Evolutionary conservation across 208 protist genomes (phyloP), one percentile per base, ranked within the genome.

Genomic region (Trypanosoma cruzi): DNA sequence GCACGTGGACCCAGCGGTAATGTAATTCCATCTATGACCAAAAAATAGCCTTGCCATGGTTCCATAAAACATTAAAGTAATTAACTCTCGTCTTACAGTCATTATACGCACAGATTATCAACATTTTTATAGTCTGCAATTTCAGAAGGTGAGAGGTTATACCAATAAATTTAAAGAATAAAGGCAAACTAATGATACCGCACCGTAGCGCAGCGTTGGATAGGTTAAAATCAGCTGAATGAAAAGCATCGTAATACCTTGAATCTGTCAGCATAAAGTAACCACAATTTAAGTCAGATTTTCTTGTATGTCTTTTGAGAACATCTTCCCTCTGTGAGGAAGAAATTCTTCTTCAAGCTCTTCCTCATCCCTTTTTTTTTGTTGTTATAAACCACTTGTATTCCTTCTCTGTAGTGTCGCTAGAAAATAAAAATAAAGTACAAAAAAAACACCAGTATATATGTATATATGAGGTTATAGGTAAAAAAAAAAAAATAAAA

Each of bases 211-310:
- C 86, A 37, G 84, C 80, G 65, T 75, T 80, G 57, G 68, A 63
- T 7, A 94, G 69, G 37, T 79, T 89, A 74, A 94, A 89, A 48
- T 75, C 66, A 56, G 79, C 82, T 48, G 81, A 81, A 18, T 80
- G 48, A 36, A 89, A 29, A 13, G 82, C 81, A n/a, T 83, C 82
- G 54, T 82, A 79, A 7, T 82, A 80, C 20, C 86, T 58, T 4
- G 86, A 11, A 61, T 48, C 20, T 1, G 24, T 13, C 34, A 46
- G 11, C 44, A n/a, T 44, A 28, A 20, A 61, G 4, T 48, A 28
- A 26, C 24, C 2, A 28, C 34, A 24, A 3, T 29, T 61, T 28
- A 48, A 28, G 24, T 5, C 44, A 48, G 26, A 48, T 16, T 4
- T 14, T 49, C 34, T 0, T 7, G 5, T 26, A 42, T 61, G 4